Evolutionary conservation across 2,329 filamentous ascomycete species (phyloP).

Genomic region (Onygena corvina): DNA sequence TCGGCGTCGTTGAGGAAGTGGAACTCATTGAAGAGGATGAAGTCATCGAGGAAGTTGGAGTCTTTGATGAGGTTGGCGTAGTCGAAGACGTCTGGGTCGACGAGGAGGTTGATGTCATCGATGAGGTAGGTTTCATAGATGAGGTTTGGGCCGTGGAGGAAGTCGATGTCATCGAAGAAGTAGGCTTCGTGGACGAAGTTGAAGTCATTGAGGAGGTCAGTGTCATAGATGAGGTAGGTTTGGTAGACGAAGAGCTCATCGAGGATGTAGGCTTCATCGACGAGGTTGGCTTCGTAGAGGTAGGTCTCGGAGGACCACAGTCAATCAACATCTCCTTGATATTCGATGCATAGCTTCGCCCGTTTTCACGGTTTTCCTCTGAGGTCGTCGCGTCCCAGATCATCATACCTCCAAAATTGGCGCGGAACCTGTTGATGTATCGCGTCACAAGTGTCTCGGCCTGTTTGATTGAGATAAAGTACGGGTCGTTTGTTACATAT

Average conservation of each 20-base stretch:
- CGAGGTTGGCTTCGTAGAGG: background rate
- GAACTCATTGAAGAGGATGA: background rate
- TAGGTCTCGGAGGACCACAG: constrained; percentile 16
- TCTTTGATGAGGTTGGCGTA: background rate
- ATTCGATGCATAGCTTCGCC: constrained; percentile 15
- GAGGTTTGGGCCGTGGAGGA: background rate
- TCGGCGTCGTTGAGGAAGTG: background rate
- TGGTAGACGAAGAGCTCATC: background rate
- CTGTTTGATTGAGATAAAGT: constrained; percentile 39
- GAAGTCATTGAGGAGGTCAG: background rate
- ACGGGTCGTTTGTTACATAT: constrained; percentile 19
- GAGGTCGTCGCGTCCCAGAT: constrained; percentile 23
- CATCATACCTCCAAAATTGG: constrained; percentile 48
- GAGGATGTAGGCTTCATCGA: background rate
- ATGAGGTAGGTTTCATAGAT: background rate
- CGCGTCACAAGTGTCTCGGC: constrained; percentile 35
- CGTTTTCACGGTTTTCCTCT: constrained; percentile 14
- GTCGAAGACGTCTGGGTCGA: background rate
- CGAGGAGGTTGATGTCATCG: background rate
- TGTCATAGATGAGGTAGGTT: background rate
- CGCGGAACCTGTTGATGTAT: constrained; percentile 30
- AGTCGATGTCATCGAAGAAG: background rate
- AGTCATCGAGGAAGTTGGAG: background rate
- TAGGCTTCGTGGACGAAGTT: background rate
- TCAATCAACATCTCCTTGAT: constrained; percentile 15